Evolutionary conservation across 805 yeast species (phyloP).

Genomic region (Saturnispora quitensis): DNA sequence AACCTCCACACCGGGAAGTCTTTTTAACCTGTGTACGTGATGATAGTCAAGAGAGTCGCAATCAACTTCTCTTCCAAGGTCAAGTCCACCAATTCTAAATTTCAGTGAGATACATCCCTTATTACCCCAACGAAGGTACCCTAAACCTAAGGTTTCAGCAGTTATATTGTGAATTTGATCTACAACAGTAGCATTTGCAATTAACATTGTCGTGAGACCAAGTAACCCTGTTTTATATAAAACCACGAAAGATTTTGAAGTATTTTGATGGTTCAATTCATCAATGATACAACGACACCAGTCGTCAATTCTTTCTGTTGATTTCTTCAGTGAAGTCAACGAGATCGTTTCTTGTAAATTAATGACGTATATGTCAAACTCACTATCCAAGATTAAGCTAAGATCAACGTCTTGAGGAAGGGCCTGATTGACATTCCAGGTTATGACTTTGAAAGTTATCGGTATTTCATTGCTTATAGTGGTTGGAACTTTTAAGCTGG

Average conservation of each 20-base stretch:
- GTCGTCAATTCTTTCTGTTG: conserved; percentile 24
- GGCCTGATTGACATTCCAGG: conserved; percentile 33
- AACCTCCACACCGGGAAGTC: conserved; percentile 25
- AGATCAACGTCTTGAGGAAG: conserved; percentile 10
- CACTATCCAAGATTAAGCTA: background rate
- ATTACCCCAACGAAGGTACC: conserved; percentile 47
- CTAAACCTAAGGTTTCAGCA: conserved; percentile 40
- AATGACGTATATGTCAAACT: conserved; percentile 31
- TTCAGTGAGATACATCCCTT: conserved; percentile 47
- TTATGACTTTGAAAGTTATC: conserved; percentile 12
- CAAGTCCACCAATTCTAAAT: conserved; percentile 31
- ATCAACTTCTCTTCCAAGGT: conserved; percentile 1
- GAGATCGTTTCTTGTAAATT: conserved; percentile 46
- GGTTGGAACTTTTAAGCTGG: conserved; percentile 7
- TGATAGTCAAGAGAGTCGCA: background rate
- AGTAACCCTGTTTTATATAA: conserved; percentile 40
- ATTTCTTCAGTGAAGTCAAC: conserved; percentile 34
- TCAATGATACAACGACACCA: conserved; percentile 26
- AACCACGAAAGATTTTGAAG: conserved; percentile 23
- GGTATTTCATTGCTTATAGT: conserved; percentile 5
- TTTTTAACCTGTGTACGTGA: background rate
- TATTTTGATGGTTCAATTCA: conserved; percentile 16
- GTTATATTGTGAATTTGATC: conserved; percentile 33
- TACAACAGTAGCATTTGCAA: conserved; percentile 24
- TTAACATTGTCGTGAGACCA: conserved; percentile 41